Evolutionary conservation across 2,329 filamentous ascomycete species (phyloP).

Genomic region (Aspergillus texensis): DNA sequence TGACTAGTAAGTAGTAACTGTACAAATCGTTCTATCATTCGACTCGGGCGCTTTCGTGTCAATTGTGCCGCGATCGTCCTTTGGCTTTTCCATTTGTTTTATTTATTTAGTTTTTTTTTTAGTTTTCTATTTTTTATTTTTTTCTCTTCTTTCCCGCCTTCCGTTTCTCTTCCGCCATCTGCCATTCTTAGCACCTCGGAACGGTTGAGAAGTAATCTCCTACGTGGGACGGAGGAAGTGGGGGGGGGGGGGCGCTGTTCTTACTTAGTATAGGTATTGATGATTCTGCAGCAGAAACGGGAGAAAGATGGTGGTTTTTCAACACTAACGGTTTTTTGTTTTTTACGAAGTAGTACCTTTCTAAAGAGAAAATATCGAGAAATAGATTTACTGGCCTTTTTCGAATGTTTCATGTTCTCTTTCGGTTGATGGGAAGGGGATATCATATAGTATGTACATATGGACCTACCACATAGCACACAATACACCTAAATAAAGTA

Average conservation of each 20-base stretch:
- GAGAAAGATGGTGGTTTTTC: not conserved
- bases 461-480: not conserved
- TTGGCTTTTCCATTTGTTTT: not conserved
- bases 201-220: not conserved
- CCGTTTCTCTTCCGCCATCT: not conserved
- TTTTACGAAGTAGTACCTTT: too few relatives aligned
- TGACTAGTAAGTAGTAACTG: not conserved
- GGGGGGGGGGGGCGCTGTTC: not conserved
- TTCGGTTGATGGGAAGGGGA: not conserved
- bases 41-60: slow-evolving; percentile 6
- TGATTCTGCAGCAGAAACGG: not conserved
- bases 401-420: too few relatives aligned
- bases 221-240: not conserved
- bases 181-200: not conserved
- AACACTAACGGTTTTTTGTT: not conserved
- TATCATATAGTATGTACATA: not conserved
- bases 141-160: not conserved
- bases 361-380: too few relatives aligned
- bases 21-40: slow-evolving; percentile 2
- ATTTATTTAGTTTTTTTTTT: not conserved
- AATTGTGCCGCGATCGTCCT: not conserved
- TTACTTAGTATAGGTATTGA: not conserved
- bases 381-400: too few relatives aligned
- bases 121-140: not conserved
- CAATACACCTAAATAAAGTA: not conserved